Conservation (phyloP, 2,329 filamentous ascomycete genomes). For the Arthrobotrys megalospora region DNA sequence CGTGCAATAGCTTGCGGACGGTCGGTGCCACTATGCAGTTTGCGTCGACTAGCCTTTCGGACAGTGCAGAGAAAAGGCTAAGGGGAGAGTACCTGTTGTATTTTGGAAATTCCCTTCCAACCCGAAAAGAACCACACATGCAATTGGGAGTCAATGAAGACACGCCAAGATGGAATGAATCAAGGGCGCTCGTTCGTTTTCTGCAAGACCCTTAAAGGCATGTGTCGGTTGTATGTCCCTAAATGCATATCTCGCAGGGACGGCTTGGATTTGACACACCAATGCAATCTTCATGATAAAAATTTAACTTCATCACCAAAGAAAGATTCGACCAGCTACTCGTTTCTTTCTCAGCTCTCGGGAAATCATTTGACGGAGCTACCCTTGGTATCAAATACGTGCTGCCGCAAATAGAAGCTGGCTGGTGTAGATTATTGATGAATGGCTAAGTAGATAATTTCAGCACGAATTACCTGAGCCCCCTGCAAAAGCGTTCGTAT, state of each 20-base stretch:
- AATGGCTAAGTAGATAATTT: background rate
- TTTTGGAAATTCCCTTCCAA: constrained; percentile 15
- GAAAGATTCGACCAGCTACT: too few species aligned
- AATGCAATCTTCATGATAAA: background rate
- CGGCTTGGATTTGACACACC: background rate
- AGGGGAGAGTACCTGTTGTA: constrained; percentile 2
- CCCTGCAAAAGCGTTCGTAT: background rate
- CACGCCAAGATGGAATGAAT: constrained; percentile 37
- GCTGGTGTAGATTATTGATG: background rate
- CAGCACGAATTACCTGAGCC: background rate
- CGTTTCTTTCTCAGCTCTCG: background rate
- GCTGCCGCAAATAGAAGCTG: background rate
- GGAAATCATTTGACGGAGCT: background rate
- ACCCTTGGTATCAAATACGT: background rate
- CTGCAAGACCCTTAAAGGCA: constrained; percentile 41
- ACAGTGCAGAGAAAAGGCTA: background rate
- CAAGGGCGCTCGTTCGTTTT: constrained; percentile 1
- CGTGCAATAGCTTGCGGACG: background rate
- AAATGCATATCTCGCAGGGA: background rate
- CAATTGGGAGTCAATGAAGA: background rate
- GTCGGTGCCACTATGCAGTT: constrained; percentile 16
- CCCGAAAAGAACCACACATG: constrained; percentile 22
- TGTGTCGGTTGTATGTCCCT: background rate
- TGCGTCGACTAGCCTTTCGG: constrained; percentile 1
- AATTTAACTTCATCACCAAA: background rate